Conservation (phyloP, 2,329 filamentous ascomycete genomes). For the Pestalotiopsis sp. region DNA sequence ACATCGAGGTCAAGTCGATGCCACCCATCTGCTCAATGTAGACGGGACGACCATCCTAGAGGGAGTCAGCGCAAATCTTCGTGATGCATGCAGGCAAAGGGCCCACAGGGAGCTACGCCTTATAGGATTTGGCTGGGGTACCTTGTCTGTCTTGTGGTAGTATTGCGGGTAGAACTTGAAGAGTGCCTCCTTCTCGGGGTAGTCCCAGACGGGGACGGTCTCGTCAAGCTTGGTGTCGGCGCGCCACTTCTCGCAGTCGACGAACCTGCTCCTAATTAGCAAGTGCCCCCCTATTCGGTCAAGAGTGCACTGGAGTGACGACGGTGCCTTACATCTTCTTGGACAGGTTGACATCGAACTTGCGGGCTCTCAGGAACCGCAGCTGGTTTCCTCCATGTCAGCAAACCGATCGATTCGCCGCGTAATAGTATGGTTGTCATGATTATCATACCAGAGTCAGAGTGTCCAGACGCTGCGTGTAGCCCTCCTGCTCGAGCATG, state of each 20-base stretch:
- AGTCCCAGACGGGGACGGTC: constrained; percentile 79
- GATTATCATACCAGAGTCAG: constrained; percentile 74
- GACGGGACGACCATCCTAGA: constrained; percentile 88
- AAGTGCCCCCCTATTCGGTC: not conserved
- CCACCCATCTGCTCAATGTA: constrained; percentile 97
- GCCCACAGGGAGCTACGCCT: not conserved
- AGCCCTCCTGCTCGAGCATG: constrained; percentile 82
- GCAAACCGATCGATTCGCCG: not conserved
- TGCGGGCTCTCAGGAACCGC: constrained; percentile 89
- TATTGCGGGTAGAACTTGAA: constrained; percentile 96
- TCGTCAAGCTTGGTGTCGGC: constrained; percentile 84
- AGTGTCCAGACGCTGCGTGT: constrained; percentile 85
- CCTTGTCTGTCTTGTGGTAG: constrained; percentile 96
- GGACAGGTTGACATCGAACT: constrained; percentile 83
- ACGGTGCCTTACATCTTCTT: constrained; percentile 78
- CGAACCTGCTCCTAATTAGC: constrained; percentile 66
- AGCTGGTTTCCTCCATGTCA: constrained; percentile 51
- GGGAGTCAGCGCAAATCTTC: not conserved
- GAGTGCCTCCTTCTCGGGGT: constrained; percentile 81
- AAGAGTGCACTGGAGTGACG: constrained; percentile 18
- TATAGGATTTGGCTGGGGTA: constrained; percentile 32
- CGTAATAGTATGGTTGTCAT: not conserved
- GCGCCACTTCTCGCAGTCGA: constrained; percentile 90
- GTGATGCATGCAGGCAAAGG: not conserved
- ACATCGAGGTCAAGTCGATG: constrained; percentile 87